A percentile compares a stretch with the other conserved stretches of the same genome.
Conservation (phyloP, 2,329 filamentous ascomycete species). For the Xylaria hypoxylon region DNA sequence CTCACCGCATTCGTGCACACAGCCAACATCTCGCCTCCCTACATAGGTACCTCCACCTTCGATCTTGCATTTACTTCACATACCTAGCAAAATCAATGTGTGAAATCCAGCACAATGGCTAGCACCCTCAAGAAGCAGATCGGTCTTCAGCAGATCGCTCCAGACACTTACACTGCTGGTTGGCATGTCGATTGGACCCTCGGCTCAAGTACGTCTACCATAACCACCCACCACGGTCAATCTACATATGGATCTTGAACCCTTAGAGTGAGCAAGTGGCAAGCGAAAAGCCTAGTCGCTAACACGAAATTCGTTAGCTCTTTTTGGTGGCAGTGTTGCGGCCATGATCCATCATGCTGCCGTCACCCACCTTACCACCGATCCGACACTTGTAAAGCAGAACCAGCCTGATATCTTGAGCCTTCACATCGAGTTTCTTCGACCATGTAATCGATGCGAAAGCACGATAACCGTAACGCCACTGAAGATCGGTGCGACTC, state of each 20-base stretch:
- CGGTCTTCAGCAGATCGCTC: conserved; percentile 30
- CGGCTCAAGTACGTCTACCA: conserved; percentile 35
- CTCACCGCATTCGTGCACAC: too few species aligned
- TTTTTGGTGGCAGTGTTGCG: conserved; percentile 42
- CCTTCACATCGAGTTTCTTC: conserved; percentile 48
- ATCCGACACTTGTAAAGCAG: conserved; percentile 22
- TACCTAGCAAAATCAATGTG: background rate
- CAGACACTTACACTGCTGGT: conserved; percentile 36
- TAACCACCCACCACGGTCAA: background rate
- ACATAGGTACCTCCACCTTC: too few species aligned
- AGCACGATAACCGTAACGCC: conserved; percentile 41
- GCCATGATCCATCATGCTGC: conserved; percentile 44
- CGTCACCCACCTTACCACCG: conserved; percentile 40
- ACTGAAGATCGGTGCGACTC: conserved; percentile 41
- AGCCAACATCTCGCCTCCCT: too few species aligned
- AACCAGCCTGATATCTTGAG: conserved; percentile 46
- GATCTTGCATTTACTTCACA: background rate
- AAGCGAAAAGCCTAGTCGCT: background rate
- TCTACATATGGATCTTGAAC: background rate
- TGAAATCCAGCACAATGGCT: conserved; percentile 12
- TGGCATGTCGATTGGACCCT: conserved; percentile 44
- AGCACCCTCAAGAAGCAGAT: conserved; percentile 41
- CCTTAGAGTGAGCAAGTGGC: background rate
- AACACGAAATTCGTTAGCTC: background rate
- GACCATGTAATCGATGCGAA: conserved; percentile 38